phyloP scores from a whole-genome alignment of 345 rosid genomes.

The Rhizophora apiculata region DNA sequence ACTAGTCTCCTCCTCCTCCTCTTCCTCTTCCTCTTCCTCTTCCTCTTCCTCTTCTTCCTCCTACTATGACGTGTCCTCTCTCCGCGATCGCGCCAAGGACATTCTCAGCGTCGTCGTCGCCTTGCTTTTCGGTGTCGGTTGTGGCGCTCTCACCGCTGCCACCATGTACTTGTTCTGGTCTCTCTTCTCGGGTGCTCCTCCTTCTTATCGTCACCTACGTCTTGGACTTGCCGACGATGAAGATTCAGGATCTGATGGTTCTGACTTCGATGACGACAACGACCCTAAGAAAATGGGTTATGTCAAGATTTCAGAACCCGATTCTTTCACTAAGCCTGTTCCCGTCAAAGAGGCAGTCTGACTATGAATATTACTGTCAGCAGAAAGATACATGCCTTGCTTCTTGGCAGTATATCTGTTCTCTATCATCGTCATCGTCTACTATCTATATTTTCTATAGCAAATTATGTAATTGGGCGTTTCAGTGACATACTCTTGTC shows the following conservation, averaged over 20 bases:
- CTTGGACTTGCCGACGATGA: slow-evolving; percentile 39
- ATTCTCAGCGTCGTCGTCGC: slow-evolving; percentile 85
- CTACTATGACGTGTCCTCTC: slow-evolving; percentile 48
- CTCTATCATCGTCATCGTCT: no score
- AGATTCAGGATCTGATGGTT: not conserved
- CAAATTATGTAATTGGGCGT: no score
- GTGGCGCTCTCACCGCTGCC: slow-evolving; percentile 90
- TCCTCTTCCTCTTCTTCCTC: slow-evolving; percentile 5
- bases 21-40: no score
- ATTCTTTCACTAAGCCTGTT: slow-evolving; percentile 1
- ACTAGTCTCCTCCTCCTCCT: not conserved
- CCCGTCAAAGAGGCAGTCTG: slow-evolving; percentile 10
- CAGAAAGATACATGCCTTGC: no score
- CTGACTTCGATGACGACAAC: slow-evolving; percentile 13
- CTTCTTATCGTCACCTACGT: slow-evolving; percentile 19
- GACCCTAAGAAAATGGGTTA: slow-evolving; percentile 77
- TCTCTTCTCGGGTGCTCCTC: slow-evolving; percentile 50
- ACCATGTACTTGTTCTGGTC: slow-evolving; percentile 89
- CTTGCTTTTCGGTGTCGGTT: slow-evolving; percentile 84
- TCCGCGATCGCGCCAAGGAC: slow-evolving; percentile 76
- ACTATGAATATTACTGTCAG: not conserved
- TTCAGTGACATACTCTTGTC: no score
- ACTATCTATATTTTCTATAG: no score
- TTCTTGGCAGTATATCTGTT: no score
- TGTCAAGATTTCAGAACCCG: slow-evolving; percentile 54